phyloP scores from a whole-genome alignment of 1,284 basidiomycete species.

The Serendipita sp. region DNA sequence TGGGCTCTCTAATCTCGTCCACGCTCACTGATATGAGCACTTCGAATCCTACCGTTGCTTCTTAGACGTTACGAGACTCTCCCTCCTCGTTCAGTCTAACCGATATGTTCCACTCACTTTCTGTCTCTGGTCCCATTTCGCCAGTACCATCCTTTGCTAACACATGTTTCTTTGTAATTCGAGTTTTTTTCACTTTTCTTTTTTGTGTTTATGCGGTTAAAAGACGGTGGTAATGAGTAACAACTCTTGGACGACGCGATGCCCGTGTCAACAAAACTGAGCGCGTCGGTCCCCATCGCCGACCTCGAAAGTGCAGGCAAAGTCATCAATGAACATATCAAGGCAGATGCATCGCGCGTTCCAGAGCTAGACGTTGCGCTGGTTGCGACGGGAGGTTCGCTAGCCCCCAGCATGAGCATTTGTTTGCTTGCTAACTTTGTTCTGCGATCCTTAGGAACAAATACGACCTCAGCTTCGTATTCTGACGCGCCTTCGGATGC shows the following conservation, averaged over 20 bases:
- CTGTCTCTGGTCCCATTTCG: neutral
- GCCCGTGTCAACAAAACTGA: neutral
- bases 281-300: slow-evolving; percentile 22
- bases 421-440: slow-evolving; percentile 11
- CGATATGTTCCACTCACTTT: neutral
- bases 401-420: neutral
- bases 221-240: neutral
- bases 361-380: slow-evolving; percentile 58
- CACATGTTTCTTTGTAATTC: neutral
- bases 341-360: slow-evolving; percentile 55
- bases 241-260: neutral
- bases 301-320: slow-evolving; percentile 51
- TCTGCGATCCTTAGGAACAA: slow-evolving; percentile 30
- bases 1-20: slow-evolving; percentile 66
- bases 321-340: slow-evolving; percentile 49
- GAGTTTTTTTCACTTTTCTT: neutral
- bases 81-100: neutral
- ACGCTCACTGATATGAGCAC: slow-evolving; percentile 35
- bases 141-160: neutral
- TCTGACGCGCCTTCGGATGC: slow-evolving; percentile 63
- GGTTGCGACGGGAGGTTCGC: slow-evolving; percentile 7
- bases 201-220: neutral
- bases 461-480: slow-evolving; percentile 57
- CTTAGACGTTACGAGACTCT: neutral
- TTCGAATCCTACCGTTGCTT: slow-evolving; percentile 22